Evolutionary conservation across 495 filamentous ascomycete species (phyloP), one percentile per base, ranked within the genome.

Genomic region (Bombardia bombarda): DNA sequence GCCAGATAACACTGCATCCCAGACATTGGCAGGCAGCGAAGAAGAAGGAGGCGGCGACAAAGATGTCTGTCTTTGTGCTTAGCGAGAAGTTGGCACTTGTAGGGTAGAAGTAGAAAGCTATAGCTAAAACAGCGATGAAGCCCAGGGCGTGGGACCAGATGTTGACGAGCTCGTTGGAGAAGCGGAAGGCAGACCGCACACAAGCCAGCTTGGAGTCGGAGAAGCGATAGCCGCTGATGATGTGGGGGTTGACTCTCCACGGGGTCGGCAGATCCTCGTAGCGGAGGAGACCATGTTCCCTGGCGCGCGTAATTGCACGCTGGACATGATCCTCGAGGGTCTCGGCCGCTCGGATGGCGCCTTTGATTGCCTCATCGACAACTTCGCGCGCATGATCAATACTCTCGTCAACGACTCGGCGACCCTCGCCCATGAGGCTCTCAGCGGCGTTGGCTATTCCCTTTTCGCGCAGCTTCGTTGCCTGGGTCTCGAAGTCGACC

Each of bases 81-180:
- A 85, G 64, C 23, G 78, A 78, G 68, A 95, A 97, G 58, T 90
- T 90, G 60, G 82, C 74, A 45, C 80, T 85, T 17, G 77, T 74
- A 3, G 92, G 92, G 63, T 97, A 99, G 67, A 95, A 92, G 71
- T 96, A 94, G 57, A 99, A 94, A 28, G 92, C 92, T 37, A 97
- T 78, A 17, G 89, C 69, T 8, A 97, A 72, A 31, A 99, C 84
- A 47, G 95, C 69, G 23, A 97, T 50, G 24, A 99, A 72, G 10
- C 92, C 92, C 28, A 99, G 73, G 8, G 81, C 73, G 59, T 99
- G 92, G 10, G 89, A 86, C 93, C 93, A 99, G 55, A 99, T 99
- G 63, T 99, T 99, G 65, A 96, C 82, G 36, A 83, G 72, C 63
- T 99, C 92, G 61, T 99, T 99, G 40, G 84, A 90, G 49, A 89